phyloP scores from a whole-genome alignment of 2,329 filamentous ascomycete species.

The Xylaria sp. region DNA sequence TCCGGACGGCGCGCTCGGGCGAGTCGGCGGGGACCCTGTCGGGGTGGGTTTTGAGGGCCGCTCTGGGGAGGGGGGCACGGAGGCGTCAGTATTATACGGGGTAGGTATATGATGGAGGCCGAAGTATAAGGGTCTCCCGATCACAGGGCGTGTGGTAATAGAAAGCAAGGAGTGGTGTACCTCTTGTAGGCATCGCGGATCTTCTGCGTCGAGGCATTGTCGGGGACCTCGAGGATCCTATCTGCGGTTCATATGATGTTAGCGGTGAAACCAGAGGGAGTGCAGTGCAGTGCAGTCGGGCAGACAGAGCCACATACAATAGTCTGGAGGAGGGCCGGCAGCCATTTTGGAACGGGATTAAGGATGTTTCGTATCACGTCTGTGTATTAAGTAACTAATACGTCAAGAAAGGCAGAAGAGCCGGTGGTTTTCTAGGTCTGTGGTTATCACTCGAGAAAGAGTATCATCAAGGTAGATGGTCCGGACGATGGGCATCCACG shows the following conservation, averaged over 20 bases:
- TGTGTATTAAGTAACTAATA: slow-evolving; percentile 2
- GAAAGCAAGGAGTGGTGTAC: slow-evolving; percentile 43
- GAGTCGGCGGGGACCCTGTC: slow-evolving; percentile 85
- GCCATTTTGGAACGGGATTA: slow-evolving; percentile 32
- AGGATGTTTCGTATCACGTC: background rate
- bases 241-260: slow-evolving; percentile 52
- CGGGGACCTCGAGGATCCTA: slow-evolving; percentile 71
- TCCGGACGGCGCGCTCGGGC: slow-evolving; percentile 79
- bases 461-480: slow-evolving; percentile 1
- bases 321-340: slow-evolving; percentile 54
- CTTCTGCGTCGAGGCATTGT: slow-evolving; percentile 77
- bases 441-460: slow-evolving; percentile 2
- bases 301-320: slow-evolving; percentile 50
- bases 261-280: slow-evolving; percentile 21
- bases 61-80: slow-evolving; percentile 53
- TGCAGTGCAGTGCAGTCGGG: slow-evolving; percentile 10
- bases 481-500: slow-evolving; percentile 5
- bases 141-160: background rate
- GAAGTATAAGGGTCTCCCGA: background rate
- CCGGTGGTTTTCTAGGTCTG: slow-evolving; percentile 1
- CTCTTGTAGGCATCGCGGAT: slow-evolving; percentile 95
- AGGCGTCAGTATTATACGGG: slow-evolving; percentile 17
- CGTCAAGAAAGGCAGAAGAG: background rate
- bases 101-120: background rate
- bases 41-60: slow-evolving; percentile 89